These are phyloP conservation scores for Diaporthe ilicicola DNA, from an alignment of 2,329 filamentous ascomycete species.

Conservation along the genomic window DNA sequence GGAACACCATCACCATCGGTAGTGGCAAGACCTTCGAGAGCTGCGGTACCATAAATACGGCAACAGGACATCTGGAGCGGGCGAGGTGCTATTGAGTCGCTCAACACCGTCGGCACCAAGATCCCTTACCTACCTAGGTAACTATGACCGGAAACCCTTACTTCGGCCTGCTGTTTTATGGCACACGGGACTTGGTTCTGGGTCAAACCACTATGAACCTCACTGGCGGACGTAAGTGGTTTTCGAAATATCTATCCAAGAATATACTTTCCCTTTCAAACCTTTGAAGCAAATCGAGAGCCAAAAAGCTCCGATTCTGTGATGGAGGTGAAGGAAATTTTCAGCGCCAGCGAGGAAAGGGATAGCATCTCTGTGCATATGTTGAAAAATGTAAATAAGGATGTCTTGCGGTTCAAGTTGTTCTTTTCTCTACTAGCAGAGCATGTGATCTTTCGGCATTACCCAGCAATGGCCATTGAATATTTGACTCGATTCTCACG, in stretches of 20 bases:
- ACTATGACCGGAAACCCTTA: slow-evolving; percentile 66
- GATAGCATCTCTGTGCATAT: background rate
- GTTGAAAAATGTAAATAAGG: background rate
- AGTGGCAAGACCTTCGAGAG: slow-evolving; percentile 67
- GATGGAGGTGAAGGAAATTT: too few relatives aligned
- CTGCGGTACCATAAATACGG: slow-evolving; percentile 63
- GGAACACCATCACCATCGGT: slow-evolving; percentile 57
- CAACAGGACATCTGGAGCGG: slow-evolving; percentile 47
- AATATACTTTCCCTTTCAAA: background rate
- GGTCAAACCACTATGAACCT: slow-evolving; percentile 65
- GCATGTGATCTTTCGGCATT: background rate
- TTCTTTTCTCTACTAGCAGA: background rate
- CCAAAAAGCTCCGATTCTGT: too few relatives aligned
- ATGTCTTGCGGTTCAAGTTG: background rate
- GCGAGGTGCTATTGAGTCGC: slow-evolving; percentile 62
- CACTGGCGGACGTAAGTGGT: slow-evolving; percentile 48
- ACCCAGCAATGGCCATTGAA: background rate
- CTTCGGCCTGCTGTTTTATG: slow-evolving; percentile 65
- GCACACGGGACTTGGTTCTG: slow-evolving; percentile 55
- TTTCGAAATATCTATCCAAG: background rate
- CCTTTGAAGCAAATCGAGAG: background rate
- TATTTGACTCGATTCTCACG: background rate
- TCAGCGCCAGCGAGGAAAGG: too few relatives aligned
- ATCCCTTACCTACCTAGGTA: slow-evolving; percentile 66
- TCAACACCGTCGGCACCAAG: slow-evolving; percentile 55